Conservation (phyloP, 768 basidiomycete species). For the Serendipita vermifera region DNA sequence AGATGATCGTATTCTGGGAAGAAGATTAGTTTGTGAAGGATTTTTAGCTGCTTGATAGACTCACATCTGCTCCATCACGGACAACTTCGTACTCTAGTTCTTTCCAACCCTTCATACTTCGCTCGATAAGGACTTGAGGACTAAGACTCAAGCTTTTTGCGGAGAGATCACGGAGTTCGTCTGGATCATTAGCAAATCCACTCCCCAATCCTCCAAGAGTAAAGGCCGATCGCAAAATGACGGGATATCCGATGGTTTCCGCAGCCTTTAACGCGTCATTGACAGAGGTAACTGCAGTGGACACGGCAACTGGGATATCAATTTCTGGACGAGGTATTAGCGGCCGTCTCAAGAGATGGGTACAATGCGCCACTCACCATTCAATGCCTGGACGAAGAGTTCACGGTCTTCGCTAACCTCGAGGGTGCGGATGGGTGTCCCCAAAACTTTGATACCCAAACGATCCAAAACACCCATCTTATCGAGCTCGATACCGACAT, state of each 20-base stretch:
- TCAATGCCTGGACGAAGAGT: conserved; percentile 89
- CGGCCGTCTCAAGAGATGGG: neutral
- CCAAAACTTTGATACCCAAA: conserved; percentile 83
- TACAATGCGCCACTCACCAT: conserved; percentile 44
- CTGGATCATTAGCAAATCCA: conserved; percentile 89
- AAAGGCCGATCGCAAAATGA: conserved; percentile 93
- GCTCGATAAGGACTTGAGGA: conserved; percentile 94
- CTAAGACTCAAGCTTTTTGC: conserved; percentile 82
- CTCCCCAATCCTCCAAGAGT: conserved; percentile 97
- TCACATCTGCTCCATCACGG: conserved; percentile 88
- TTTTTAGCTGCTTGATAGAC: conserved; percentile 24
- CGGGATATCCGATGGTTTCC: conserved; percentile 85
- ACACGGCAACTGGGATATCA: conserved; percentile 89
- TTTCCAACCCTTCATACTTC: conserved; percentile 99
- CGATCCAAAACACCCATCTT: conserved; percentile 92
- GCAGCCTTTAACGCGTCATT: conserved; percentile 88
- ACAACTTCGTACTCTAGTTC: conserved; percentile 99
- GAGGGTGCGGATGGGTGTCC: conserved; percentile 87
- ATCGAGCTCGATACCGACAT: conserved; percentile 93
- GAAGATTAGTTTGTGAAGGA: neutral
- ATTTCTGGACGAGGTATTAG: conserved; percentile 52
- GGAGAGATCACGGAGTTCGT: conserved; percentile 87
- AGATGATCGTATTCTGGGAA: conserved; percentile 92
- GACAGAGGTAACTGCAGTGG: conserved; percentile 92
- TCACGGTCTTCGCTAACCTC: conserved; percentile 97